Base-by-base conservation (phyloP, 108 stramenopile genomes). In the Stephanodiscus triporus region DNA sequence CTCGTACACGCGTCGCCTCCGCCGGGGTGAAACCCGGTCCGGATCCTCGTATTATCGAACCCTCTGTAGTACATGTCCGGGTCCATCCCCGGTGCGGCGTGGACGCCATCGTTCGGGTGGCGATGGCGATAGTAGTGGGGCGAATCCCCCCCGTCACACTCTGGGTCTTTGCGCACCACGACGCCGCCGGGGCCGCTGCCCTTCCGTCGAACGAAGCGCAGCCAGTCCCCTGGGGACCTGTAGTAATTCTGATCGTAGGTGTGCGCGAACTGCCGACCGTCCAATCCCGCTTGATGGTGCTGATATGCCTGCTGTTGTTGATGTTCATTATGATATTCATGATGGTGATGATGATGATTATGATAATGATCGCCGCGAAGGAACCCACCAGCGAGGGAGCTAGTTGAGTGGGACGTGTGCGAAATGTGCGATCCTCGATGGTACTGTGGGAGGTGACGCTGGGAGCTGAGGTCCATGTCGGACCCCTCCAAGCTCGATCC, bases 1-100 rank as follows among this genome's bases (percentile, higher is more conserved):
- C 30, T 61, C 47, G 43, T 9, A 42, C 38, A 19, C 59, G 7
- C 26, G 38, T 34, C 64, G 65, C 16, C n/a, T n/a, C n/a, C 14
- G 23, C 43, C 47, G 13, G 72, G 57, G 13, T 49, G 37, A 22
- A 70, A 68, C 43, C 61, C 60, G 19, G 40, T 60, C 20, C 70
- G 65, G n/a, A 73, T 79, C 48, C 66, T 20, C 16, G 78, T 72
- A 24, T 79, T 79, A 34, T 79, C 78, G 26, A 73, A 79, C 40
- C 65, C 70, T 57, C 78, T 51, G 29, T 73, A 68, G 54, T 56
- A 78, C 0, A 32, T 53, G 60, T 72, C 72, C 0, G 78, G 72
- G 20, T 58, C 47, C 14, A 26, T 7, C 32, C 32, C 32, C 8
- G 14, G 29, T 17, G 29, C n/a, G 19, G 45, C 29, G 58, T 30